A percentile compares a stretch with the other conserved stretches of the same genome.
Evolutionary conservation across 208 protist species (phyloP).

Genomic region (Wallacemonas collosoma): DNA sequence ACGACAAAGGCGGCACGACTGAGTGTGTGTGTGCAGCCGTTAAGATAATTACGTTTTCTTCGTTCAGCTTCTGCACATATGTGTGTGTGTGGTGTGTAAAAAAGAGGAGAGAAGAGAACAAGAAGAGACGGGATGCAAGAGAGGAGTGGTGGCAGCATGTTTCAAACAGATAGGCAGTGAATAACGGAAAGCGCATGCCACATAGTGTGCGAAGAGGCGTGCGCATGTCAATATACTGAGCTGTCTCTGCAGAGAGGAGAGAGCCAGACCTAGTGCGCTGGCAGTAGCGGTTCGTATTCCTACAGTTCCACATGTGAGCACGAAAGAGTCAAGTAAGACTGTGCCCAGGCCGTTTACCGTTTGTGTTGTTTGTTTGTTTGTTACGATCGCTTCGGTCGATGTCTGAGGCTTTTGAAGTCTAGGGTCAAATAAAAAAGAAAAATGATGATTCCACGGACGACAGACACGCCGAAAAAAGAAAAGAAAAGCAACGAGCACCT

Average conservation of each 20-base stretch:
- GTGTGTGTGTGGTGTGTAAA: neutral
- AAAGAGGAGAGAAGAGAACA: conserved; percentile 20
- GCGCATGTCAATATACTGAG: neutral
- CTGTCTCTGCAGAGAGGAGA: neutral
- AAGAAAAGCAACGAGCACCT: neutral
- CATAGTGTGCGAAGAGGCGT: no score
- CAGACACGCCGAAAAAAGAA: neutral
- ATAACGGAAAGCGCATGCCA: no score
- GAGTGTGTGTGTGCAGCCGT: no score
- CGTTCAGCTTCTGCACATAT: neutral
- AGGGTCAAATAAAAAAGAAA: no score
- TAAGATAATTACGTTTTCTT: neutral
- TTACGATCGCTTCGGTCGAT: neutral
- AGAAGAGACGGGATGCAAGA: conserved; percentile 12
- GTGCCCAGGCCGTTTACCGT: neutral
- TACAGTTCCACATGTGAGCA: no score
- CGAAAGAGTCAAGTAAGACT: neutral
- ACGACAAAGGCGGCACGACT: no score
- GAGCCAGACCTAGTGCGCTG: neutral
- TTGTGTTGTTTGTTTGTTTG: conserved; percentile 4
- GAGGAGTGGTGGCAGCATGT: no score
- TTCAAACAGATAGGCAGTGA: no score
- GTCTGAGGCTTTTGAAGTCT: neutral
- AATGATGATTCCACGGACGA: neutral
- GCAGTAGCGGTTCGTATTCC: no score